These are phyloP conservation scores for Santalum album DNA, from an alignment of 164 flowering plant genomes.

Conservation along the genomic window DNA sequence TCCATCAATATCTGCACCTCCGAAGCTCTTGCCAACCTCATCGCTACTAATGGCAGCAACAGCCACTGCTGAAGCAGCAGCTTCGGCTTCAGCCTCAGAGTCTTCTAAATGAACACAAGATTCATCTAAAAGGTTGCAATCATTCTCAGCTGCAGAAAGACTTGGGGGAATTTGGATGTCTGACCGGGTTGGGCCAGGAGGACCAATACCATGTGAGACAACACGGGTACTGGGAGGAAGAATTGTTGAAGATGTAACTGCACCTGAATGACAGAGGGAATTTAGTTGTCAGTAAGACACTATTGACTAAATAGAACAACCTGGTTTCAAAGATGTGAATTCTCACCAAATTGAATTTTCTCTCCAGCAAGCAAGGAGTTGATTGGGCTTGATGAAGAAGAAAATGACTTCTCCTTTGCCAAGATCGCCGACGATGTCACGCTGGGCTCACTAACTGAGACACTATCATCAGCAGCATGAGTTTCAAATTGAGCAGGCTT, in stretches of 20 bases:
- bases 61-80: conserved; percentile 94
- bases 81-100: conserved; percentile 78
- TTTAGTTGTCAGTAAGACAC: neutral
- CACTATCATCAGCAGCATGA: conserved; percentile 37
- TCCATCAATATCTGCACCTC: conserved; percentile 35
- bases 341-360: conserved; percentile 89
- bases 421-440: conserved; percentile 50
- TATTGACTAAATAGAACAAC: too few species aligned
- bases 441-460: conserved; percentile 30
- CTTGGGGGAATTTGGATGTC: conserved; percentile 38
- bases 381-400: conserved; percentile 61
- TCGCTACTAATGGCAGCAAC: conserved; percentile 83
- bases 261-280: conserved; percentile 45
- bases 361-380: conserved; percentile 92
- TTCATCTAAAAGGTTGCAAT: conserved; percentile 35
- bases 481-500: conserved; percentile 56
- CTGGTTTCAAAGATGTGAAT: conserved; percentile 3
- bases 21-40: conserved; percentile 60
- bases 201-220: conserved; percentile 49
- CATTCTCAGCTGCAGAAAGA: conserved; percentile 39
- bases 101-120: conserved; percentile 52
- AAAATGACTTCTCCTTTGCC: conserved; percentile 54
- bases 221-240: conserved; percentile 55
- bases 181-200: conserved; percentile 45
- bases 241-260: conserved; percentile 86